Percentiles rank a stretch among this genome's conserved stretches.
These are phyloP conservation scores for Penicillium argentinense DNA, from an alignment of 495 filamentous ascomycete genomes.

Conservation along the genomic window DNA sequence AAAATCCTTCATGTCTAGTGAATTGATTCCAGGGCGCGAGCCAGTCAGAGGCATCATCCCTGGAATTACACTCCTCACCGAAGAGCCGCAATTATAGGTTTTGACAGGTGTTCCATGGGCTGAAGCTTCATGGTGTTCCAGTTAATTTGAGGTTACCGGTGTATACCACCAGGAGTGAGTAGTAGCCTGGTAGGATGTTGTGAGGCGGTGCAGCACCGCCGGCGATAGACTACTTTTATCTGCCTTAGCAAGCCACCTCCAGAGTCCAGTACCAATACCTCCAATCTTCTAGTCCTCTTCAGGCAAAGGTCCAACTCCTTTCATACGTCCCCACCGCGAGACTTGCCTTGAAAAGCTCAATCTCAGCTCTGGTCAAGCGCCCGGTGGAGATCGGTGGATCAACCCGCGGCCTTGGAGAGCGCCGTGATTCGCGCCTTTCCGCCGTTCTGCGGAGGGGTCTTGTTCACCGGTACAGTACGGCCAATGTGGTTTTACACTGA, in stretches of 20 bases:
- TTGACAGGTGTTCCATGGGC: neutral
- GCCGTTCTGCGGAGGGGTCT: neutral
- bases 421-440: constrained; percentile 16
- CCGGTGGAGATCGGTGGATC: constrained; percentile 23
- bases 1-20: constrained; percentile 1
- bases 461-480: neutral
- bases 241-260: constrained; percentile 19
- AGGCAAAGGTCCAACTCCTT: neutral
- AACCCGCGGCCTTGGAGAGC: neutral
- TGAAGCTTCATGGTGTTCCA: too few relatives aligned
- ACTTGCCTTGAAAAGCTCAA: constrained; percentile 7
- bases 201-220: too few relatives aligned
- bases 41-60: neutral
- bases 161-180: too few relatives aligned
- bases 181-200: too few relatives aligned
- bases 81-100: neutral
- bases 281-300: neutral
- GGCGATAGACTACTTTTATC: neutral
- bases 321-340: neutral
- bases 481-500: neutral
- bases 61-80: neutral
- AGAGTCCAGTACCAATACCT: constrained; percentile 4
- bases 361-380: constrained; percentile 19
- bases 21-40: neutral
- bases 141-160: too few relatives aligned